A percentile compares a stretch with the other conserved stretches of the same genome.
Evolutionary conservation across 805 yeast genomes (phyloP).

Genomic region (Suhomyces sp.): DNA sequence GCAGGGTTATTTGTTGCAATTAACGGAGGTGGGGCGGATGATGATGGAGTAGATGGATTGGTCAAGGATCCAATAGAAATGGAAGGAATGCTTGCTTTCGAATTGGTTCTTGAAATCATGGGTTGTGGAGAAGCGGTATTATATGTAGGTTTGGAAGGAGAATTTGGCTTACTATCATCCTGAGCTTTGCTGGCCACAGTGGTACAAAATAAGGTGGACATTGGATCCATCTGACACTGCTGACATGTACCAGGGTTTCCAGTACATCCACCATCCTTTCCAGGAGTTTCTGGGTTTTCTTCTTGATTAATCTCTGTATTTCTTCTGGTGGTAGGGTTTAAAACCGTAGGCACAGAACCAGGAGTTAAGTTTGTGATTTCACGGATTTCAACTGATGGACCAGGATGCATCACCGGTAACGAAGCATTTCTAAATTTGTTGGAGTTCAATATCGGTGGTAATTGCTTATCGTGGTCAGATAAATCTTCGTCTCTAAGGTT

Average conservation of each 20-base stretch:
- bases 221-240: slow-evolving; percentile 83
- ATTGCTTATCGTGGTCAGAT: slow-evolving; percentile 14
- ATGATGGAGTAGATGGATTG: slow-evolving; percentile 19
- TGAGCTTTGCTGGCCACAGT: slow-evolving; percentile 64
- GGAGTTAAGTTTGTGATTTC: slow-evolving; percentile 42
- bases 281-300: slow-evolving; percentile 7
- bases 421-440: slow-evolving; percentile 31
- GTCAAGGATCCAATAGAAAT: slow-evolving; percentile 12
- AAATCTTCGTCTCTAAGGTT: slow-evolving; percentile 7
- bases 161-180: slow-evolving; percentile 10
- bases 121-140: slow-evolving; percentile 8
- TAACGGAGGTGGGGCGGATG: slow-evolving; percentile 15
- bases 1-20: slow-evolving; percentile 14
- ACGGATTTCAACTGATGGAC: slow-evolving; percentile 55
- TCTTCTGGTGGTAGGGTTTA: slow-evolving; percentile 18
- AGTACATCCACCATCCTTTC: slow-evolving; percentile 54
- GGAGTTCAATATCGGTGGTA: slow-evolving; percentile 41
- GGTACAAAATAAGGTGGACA: slow-evolving; percentile 85
- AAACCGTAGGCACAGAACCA: slow-evolving; percentile 37
- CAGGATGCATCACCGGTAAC: slow-evolving; percentile 63
- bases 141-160: slow-evolving; percentile 3
- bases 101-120: slow-evolving; percentile 11
- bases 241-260: slow-evolving; percentile 87
- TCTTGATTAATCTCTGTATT: slow-evolving; percentile 3
- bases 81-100: slow-evolving; percentile 17